Evolutionary conservation across 2,329 filamentous ascomycete genomes (phyloP).

Genomic region (Fusarium verrucosum): DNA sequence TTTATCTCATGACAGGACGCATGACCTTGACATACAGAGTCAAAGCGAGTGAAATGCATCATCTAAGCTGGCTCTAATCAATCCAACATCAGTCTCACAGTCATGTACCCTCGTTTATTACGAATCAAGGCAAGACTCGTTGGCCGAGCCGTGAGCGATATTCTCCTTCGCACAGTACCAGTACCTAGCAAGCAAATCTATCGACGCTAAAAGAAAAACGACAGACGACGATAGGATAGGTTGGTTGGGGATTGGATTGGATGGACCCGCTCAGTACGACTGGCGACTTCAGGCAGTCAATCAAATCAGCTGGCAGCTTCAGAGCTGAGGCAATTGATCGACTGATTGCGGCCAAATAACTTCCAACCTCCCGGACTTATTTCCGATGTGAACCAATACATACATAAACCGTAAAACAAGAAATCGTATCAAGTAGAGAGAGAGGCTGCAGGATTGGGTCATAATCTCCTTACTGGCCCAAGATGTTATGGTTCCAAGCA

Average conservation of each 20-base stretch:
- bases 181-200: no score
- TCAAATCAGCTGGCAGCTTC: slow-evolving; percentile 38
- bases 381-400: neutral
- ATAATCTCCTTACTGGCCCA: slow-evolving; percentile 10
- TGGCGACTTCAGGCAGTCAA: slow-evolving; percentile 39
- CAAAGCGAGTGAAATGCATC: neutral
- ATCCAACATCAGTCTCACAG: slow-evolving; percentile 16
- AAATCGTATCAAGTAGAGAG: slow-evolving; percentile 17
- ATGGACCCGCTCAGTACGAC: slow-evolving; percentile 36
- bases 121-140: neutral
- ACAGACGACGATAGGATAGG: no score
- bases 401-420: slow-evolving; percentile 26
- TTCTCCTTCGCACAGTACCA: slow-evolving; percentile 29
- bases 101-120: neutral
- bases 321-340: slow-evolving; percentile 40
- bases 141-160: slow-evolving; percentile 34
- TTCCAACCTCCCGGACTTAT: slow-evolving; percentile 30
- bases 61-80: neutral
- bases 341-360: slow-evolving; percentile 40
- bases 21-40: slow-evolving; percentile 1
- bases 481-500: slow-evolving; percentile 19
- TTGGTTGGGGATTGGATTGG: no score
- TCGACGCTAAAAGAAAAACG: slow-evolving; percentile 37
- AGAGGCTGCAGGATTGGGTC: slow-evolving; percentile 25
- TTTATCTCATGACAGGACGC: slow-evolving; percentile 11